Evolutionary conservation across 1,284 basidiomycete species (phyloP).

Genomic region (Vanrija sp.): DNA sequence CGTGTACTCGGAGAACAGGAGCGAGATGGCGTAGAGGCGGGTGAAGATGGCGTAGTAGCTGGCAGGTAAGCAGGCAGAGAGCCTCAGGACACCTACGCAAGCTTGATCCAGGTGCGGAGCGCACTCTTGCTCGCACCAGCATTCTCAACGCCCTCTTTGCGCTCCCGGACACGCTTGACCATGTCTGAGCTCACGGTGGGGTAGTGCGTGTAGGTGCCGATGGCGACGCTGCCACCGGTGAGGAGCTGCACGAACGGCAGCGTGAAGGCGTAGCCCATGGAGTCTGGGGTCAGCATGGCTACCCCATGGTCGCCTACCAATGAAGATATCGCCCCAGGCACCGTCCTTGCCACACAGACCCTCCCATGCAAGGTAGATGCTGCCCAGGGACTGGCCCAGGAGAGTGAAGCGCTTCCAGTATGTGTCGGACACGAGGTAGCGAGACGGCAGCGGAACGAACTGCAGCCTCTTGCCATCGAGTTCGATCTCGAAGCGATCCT

Average conservation of each 20-base stretch:
- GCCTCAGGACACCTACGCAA: slow-evolving; percentile 57
- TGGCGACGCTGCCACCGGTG: slow-evolving; percentile 56
- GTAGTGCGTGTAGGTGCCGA: slow-evolving; percentile 93
- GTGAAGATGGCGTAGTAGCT: slow-evolving; percentile 91
- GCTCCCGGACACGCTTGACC: slow-evolving; percentile 71
- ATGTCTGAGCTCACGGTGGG: slow-evolving; percentile 94
- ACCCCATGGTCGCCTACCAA: slow-evolving; percentile 57
- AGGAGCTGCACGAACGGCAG: slow-evolving; percentile 71
- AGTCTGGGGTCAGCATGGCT: slow-evolving; percentile 58
- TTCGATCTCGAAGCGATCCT: slow-evolving; percentile 79
- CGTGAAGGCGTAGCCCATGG: slow-evolving; percentile 97
- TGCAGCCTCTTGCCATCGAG: slow-evolving; percentile 63
- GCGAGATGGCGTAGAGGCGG: slow-evolving; percentile 69
- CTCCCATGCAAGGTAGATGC: slow-evolving; percentile 75
- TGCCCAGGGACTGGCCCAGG: slow-evolving; percentile 84
- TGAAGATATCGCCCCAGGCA: slow-evolving; percentile 67
- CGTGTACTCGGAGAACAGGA: slow-evolving; percentile 64
- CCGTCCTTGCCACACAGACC: slow-evolving; percentile 47
- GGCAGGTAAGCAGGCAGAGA: slow-evolving; percentile 4
- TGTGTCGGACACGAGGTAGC: slow-evolving; percentile 72
- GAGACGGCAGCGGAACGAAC: slow-evolving; percentile 71
- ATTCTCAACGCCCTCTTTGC: slow-evolving; percentile 65
- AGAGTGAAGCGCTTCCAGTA: slow-evolving; percentile 87
- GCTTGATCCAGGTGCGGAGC: slow-evolving; percentile 63
- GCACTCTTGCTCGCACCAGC: slow-evolving; percentile 60